Percentiles rank a stretch among this genome's conserved stretches.
These are phyloP conservation scores for Russula griseocarnosa DNA, from an alignment of 768 basidiomycete species.

Conservation along the genomic window DNA sequence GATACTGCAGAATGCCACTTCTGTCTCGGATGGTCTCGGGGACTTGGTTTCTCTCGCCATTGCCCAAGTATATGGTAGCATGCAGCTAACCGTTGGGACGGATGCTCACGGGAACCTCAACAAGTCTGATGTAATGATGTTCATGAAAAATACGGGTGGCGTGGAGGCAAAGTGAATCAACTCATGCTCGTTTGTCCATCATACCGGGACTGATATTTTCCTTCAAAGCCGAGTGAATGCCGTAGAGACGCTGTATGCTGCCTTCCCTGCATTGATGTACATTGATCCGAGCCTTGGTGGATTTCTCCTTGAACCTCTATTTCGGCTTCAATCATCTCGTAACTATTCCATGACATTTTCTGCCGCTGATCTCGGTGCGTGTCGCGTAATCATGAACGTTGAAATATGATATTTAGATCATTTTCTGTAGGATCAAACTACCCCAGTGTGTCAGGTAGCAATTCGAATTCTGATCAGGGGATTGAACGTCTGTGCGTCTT, in stretches of 20 bases:
- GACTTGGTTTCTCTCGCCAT: slow-evolving; percentile 49
- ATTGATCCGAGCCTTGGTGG: slow-evolving; percentile 47
- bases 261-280: slow-evolving; percentile 52
- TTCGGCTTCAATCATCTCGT: slow-evolving; percentile 15
- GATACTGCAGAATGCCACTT: slow-evolving; percentile 45
- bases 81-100: slow-evolving; percentile 52
- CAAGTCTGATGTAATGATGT: slow-evolving; percentile 47
- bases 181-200: not conserved
- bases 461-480: slow-evolving; percentile 4
- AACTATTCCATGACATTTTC: not conserved
- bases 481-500: slow-evolving; percentile 19
- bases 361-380: slow-evolving; percentile 24
- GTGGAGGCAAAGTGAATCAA: slow-evolving; percentile 37
- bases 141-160: slow-evolving; percentile 40
- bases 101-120: slow-evolving; percentile 47
- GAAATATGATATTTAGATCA: not conserved
- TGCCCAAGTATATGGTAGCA: slow-evolving; percentile 50
- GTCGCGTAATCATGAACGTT: not conserved
- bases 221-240: slow-evolving; percentile 38
- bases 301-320: slow-evolving; percentile 26
- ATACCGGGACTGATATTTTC: not conserved
- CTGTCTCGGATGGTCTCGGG: slow-evolving; percentile 50
- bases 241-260: slow-evolving; percentile 51
- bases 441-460: slow-evolving; percentile 10
- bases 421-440: slow-evolving; percentile 7